phyloP scores from a whole-genome alignment of 2,329 filamentous ascomycete genomes.

The Bipolaris gigantea region DNA sequence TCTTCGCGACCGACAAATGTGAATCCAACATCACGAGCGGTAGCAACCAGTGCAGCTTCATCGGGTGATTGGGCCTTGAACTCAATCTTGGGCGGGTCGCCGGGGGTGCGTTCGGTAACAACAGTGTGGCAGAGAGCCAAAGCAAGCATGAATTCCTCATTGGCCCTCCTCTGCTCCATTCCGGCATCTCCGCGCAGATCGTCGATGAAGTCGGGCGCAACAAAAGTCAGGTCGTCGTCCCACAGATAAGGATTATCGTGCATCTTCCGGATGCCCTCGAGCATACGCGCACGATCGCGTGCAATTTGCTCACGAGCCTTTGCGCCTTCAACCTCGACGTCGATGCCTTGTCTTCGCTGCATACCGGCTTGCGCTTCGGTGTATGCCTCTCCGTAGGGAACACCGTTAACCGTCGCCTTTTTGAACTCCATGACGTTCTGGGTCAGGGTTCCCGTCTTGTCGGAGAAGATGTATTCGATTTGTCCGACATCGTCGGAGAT shows the following conservation, averaged over 20 bases:
- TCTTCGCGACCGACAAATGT: slow-evolving; percentile 80
- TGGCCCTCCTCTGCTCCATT: slow-evolving; percentile 73
- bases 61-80: slow-evolving; percentile 98
- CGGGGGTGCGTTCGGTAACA: slow-evolving; percentile 84
- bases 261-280: slow-evolving; percentile 71
- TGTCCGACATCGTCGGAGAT: slow-evolving; percentile 97
- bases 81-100: slow-evolving; percentile 86
- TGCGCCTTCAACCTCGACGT: slow-evolving; percentile 78
- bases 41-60: slow-evolving; percentile 90
- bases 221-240: slow-evolving; percentile 87
- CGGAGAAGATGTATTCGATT: slow-evolving; percentile 98
- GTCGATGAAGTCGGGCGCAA: slow-evolving; percentile 84
- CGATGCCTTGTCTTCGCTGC: slow-evolving; percentile 85
- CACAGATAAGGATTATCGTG: slow-evolving; percentile 90
- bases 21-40: slow-evolving; percentile 92
- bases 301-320: slow-evolving; percentile 77
- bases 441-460: slow-evolving; percentile 87
- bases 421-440: slow-evolving; percentile 99
- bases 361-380: slow-evolving; percentile 96
- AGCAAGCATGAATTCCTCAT: slow-evolving; percentile 89
- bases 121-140: slow-evolving; percentile 96
- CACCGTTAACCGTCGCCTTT: slow-evolving; percentile 94
- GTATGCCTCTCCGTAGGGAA: slow-evolving; percentile 94
- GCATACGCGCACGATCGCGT: slow-evolving; percentile 70
- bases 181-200: slow-evolving; percentile 81